phyloP scores from a whole-genome alignment of 2,329 filamentous ascomycete species.

The Diaporthe aspalathi region DNA sequence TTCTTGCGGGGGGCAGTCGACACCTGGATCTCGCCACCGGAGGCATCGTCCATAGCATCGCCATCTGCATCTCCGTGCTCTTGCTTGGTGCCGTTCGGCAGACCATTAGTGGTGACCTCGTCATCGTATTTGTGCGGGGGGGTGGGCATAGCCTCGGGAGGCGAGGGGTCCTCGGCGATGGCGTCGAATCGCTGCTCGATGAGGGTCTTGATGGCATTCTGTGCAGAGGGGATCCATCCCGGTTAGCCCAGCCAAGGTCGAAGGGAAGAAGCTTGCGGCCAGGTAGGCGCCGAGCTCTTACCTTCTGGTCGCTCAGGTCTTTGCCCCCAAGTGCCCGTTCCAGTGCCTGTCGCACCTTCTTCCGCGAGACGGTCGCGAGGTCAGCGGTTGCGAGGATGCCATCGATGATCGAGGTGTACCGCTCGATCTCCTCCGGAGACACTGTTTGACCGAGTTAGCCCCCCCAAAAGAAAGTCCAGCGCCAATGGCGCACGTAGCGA shows the following conservation, averaged over 20 bases:
- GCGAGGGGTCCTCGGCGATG: slow-evolving; percentile 63
- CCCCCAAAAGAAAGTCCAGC: not conserved
- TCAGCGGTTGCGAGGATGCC: slow-evolving; percentile 68
- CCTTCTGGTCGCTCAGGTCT: slow-evolving; percentile 70
- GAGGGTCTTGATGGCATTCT: slow-evolving; percentile 77
- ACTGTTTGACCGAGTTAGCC: slow-evolving; percentile 52
- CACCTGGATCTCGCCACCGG: slow-evolving; percentile 59
- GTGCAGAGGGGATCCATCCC: not conserved
- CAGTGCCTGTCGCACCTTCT: slow-evolving; percentile 69
- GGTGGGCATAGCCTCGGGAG: slow-evolving; percentile 59
- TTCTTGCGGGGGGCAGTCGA: slow-evolving; percentile 74
- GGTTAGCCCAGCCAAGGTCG: slow-evolving; percentile 23
- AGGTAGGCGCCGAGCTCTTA: slow-evolving; percentile 44
- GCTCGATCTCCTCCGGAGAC: slow-evolving; percentile 59
- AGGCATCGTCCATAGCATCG: slow-evolving; percentile 48
- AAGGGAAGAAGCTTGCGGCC: not conserved
- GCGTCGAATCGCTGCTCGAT: slow-evolving; percentile 82
- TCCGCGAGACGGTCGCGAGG: slow-evolving; percentile 72
- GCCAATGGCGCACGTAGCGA: not conserved
- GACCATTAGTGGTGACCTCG: slow-evolving; percentile 45
- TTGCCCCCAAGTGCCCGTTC: slow-evolving; percentile 66
- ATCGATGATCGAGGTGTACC: slow-evolving; percentile 71
- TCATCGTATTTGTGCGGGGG: slow-evolving; percentile 57
- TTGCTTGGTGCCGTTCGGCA: slow-evolving; percentile 46
- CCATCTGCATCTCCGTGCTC: slow-evolving; percentile 44